Base-by-base conservation (phyloP, 768 basidiomycete genomes). In the Trametes sanguinea region DNA sequence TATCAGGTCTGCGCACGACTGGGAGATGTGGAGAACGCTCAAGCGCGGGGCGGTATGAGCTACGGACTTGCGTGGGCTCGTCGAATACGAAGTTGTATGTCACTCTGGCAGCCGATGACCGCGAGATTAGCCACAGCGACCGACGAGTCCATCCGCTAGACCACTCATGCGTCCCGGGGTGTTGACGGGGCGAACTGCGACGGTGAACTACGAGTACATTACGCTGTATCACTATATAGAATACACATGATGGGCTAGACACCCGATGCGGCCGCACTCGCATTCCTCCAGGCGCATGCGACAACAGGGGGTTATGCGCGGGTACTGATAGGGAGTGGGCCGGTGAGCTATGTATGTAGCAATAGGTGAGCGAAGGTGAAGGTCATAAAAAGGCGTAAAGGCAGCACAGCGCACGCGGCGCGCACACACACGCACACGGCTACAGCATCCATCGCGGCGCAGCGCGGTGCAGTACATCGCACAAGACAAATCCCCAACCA, bases 351-450 rank as follows among this genome's bases (percentile, higher is more conserved):
- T 3, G 17, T 17, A 43, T 7, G 14, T 22, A 39, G 4, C 16
- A 22, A 40, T 22, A 51, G 17, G 51, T 11, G 35, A 51, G 51
- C 17, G 58, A 60, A 53, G 37, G 40, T 59, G 51, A 61, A 60
- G 35, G 50, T 51, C 44, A 65, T 61, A 65, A 51, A 54, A 61
- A 57, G 60, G 61, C 47, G 40, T 48, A 39, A 58, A 61, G 44
- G 35, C 14, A 16, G 27, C 27, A 29, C 27, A 7, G 27, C 2
- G 16, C 6, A 22, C 17, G 45, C 14, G 9, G n/a, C 17, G n/a
- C 1, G 46, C 29, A 10, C 16, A 10, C 17, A 27, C 27, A 27
- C 27, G 27, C 29, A 45, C 35, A 22, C 44, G 43, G 10, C 22
- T 7, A 37, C 22, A 37, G 27, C 13, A 17, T 32, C 48, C 33